Percentiles rank a stretch among this genome's conserved stretches.
phyloP scores from a whole-genome alignment of 345 rosid species.

The Salix purpurea region DNA sequence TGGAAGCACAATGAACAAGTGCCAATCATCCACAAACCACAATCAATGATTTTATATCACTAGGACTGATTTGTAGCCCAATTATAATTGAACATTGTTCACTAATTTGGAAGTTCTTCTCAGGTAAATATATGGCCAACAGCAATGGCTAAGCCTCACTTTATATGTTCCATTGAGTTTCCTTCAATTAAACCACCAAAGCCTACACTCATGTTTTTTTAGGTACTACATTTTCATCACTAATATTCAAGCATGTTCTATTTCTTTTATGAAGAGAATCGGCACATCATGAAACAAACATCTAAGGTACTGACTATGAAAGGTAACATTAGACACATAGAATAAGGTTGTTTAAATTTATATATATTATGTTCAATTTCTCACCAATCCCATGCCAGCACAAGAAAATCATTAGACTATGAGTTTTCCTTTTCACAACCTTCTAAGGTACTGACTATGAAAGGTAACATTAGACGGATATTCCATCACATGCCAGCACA shows the following conservation, averaged over 20 bases:
- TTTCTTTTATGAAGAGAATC: background rate
- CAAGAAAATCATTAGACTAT: too few relatives aligned
- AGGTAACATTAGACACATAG: conserved; percentile 18
- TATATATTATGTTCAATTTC: too few relatives aligned
- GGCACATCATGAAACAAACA: background rate
- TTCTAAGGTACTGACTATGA: too few relatives aligned
- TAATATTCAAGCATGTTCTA: background rate
- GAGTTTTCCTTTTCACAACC: too few relatives aligned
- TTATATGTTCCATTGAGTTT: background rate
- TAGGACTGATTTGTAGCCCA: too few relatives aligned
- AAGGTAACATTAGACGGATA: too few relatives aligned
- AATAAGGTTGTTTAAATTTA: conserved; percentile 9
- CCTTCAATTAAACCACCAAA: background rate
- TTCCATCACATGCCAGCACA: too few relatives aligned
- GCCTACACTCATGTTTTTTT: too few relatives aligned
- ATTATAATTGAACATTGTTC: background rate
- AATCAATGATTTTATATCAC: too few relatives aligned
- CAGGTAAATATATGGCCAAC: background rate
- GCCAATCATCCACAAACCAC: too few relatives aligned
- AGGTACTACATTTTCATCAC: too few relatives aligned
- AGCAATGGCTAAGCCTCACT: background rate
- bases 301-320: background rate
- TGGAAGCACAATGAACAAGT: too few relatives aligned
- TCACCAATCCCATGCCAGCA: background rate
- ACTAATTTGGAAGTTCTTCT: background rate